phyloP scores from a whole-genome alignment of 345 rosid species.

The Odontarrhena argentea region DNA sequence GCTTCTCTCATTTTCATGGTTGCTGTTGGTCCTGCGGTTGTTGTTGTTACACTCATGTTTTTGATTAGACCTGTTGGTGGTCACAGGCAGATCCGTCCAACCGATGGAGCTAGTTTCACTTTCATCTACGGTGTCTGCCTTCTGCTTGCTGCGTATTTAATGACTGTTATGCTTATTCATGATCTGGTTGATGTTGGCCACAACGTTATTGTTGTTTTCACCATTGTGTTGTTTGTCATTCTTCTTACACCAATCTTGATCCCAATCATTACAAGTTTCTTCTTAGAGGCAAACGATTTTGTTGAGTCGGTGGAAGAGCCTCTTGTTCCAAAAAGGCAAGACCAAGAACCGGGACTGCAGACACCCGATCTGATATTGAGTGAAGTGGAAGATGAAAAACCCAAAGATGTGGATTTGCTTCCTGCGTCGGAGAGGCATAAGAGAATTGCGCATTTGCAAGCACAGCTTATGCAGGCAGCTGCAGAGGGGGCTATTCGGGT shows the following conservation, averaged over 20 bases:
- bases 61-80: constrained; percentile 92
- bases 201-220: constrained; percentile 50
- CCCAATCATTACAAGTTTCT: constrained; percentile 63
- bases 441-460: constrained; percentile 81
- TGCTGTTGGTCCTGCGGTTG: constrained; percentile 89
- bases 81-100: constrained; percentile 73
- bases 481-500: constrained; percentile 91
- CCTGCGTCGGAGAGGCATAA: constrained; percentile 82
- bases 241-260: constrained; percentile 68
- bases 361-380: constrained; percentile 62
- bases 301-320: constrained; percentile 60
- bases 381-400: constrained; percentile 96
- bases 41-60: constrained; percentile 75
- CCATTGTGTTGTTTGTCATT: constrained; percentile 62
- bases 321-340: constrained; percentile 53
- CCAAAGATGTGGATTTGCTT: constrained; percentile 81
- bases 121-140: constrained; percentile 78
- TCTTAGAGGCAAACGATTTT: constrained; percentile 45
- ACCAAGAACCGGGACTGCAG: constrained; percentile 53
- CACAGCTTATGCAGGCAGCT: constrained; percentile 77
- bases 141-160: constrained; percentile 78
- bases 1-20: constrained; percentile 95
- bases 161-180: constrained; percentile 90
- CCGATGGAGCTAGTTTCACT: constrained; percentile 68
- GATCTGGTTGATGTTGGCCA: constrained; percentile 68